Conservation (phyloP, 495 filamentous ascomycete genomes). For the Xylaria acuta region DNA sequence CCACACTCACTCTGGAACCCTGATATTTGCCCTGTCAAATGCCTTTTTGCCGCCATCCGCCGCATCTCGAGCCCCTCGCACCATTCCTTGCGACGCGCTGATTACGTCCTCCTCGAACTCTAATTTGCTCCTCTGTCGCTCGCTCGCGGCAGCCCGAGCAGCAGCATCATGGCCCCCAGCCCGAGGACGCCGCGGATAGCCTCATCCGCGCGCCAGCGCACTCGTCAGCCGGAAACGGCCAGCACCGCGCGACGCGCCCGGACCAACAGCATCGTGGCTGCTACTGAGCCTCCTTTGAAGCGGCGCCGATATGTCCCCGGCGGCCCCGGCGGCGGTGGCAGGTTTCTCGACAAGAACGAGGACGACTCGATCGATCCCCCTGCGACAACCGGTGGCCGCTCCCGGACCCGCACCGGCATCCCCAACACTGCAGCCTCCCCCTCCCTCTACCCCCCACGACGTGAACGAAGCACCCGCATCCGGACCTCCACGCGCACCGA, state of each 20-base stretch:
- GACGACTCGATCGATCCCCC: constrained; percentile 54
- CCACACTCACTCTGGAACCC: not conserved
- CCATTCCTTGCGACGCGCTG: constrained; percentile 45
- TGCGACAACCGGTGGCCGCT: constrained; percentile 42
- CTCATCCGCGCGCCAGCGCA: constrained; percentile 49
- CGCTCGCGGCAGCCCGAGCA: constrained; percentile 30
- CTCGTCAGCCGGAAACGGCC: constrained; percentile 49
- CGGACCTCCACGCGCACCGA: constrained; percentile 56
- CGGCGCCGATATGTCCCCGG: constrained; percentile 72
- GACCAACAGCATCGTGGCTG: constrained; percentile 44
- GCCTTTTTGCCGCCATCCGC: constrained; percentile 39
- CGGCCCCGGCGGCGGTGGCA: constrained; percentile 78
- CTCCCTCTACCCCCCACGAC: constrained; percentile 48
- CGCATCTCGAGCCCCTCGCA: constrained; percentile 40
- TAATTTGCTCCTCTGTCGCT: constrained; percentile 35
- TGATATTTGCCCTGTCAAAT: constrained; percentile 38
- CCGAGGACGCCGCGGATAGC: constrained; percentile 51
- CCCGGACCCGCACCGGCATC: constrained; percentile 42
- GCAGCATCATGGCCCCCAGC: constrained; percentile 47
- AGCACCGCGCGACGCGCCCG: constrained; percentile 52
- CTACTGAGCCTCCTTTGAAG: constrained; percentile 61
- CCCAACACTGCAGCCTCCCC: constrained; percentile 46
- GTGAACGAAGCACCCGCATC: constrained; percentile 60
- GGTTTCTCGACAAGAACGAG: constrained; percentile 72
- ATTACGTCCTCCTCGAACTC: constrained; percentile 29